A percentile compares a stretch with the other conserved stretches of the same genome.
These are phyloP conservation scores for Alloascoidea africana DNA, from an alignment of 805 yeast genomes.

Conservation along the genomic window DNA sequence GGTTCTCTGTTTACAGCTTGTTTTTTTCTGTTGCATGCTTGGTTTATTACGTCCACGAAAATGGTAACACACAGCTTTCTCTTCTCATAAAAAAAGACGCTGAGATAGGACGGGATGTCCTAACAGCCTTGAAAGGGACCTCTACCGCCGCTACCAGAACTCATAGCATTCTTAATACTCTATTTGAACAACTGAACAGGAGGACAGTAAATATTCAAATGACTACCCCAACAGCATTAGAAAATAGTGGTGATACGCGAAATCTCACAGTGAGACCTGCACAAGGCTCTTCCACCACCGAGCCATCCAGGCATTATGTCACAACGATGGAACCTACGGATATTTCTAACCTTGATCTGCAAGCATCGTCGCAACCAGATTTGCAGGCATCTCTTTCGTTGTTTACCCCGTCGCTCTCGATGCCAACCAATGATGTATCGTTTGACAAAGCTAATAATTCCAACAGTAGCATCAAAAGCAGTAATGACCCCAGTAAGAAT, in stretches of 20 bases:
- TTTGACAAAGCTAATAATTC: background rate
- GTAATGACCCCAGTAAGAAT: conserved; percentile 2
- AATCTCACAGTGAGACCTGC: background rate
- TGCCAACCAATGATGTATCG: background rate
- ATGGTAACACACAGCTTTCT: conserved; percentile 14
- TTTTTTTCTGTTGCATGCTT: conserved; percentile 82
- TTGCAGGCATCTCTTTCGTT: background rate
- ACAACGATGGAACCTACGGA: conserved; percentile 3
- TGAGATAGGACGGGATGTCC: conserved; percentile 62
- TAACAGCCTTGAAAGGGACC: conserved; percentile 55
- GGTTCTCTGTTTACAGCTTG: conserved; percentile 84
- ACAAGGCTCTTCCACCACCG: background rate
- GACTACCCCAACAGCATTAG: background rate
- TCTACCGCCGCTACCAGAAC: conserved; percentile 72
- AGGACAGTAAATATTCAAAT: conserved; percentile 25
- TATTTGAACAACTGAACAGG: conserved; percentile 65
- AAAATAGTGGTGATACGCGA: background rate
- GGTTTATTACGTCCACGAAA: conserved; percentile 61
- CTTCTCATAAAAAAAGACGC: conserved; percentile 49
- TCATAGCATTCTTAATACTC: conserved; percentile 61
- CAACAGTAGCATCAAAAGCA: background rate
- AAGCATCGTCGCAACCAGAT: background rate
- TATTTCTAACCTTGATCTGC: background rate
- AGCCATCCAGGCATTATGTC: conserved; percentile 2
- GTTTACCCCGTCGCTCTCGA: background rate